phyloP scores from a whole-genome alignment of 2,329 filamentous ascomycete genomes.

The Nemania abortiva region DNA sequence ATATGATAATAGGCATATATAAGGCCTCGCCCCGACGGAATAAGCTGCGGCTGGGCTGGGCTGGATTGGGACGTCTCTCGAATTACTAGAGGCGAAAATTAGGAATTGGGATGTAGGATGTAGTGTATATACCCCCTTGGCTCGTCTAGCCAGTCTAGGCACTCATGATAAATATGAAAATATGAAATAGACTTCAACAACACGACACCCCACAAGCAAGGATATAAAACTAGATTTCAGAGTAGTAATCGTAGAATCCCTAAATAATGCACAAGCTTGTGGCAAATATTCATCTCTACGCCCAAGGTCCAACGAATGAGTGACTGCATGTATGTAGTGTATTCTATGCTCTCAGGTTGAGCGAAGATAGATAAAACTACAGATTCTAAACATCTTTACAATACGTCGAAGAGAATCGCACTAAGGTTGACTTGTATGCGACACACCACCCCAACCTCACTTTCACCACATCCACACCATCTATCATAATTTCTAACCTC shows the following conservation, averaged over 20 bases:
- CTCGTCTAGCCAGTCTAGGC: slow-evolving; percentile 35
- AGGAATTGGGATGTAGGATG: slow-evolving; percentile 6
- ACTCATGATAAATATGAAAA: slow-evolving; percentile 14
- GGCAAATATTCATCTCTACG: neutral
- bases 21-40: slow-evolving; percentile 1
- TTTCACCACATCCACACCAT: neutral
- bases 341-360: neutral
- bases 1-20: neutral
- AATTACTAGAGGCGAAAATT: neutral
- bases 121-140: slow-evolving; percentile 24
- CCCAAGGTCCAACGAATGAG: neutral
- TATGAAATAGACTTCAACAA: slow-evolving; percentile 9
- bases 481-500: neutral
- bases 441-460: neutral
- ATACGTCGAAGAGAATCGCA: neutral
- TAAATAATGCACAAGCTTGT: neutral
- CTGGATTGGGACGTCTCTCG: neutral
- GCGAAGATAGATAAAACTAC: neutral
- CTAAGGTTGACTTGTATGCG: neutral
- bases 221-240: neutral
- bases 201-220: neutral
- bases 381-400: neutral
- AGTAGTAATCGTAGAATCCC: neutral
- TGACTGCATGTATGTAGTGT: neutral
- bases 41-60: slow-evolving; percentile 5